Evolutionary conservation across 305 asterid species (phyloP).

Genomic region (Rubia peregrina): DNA sequence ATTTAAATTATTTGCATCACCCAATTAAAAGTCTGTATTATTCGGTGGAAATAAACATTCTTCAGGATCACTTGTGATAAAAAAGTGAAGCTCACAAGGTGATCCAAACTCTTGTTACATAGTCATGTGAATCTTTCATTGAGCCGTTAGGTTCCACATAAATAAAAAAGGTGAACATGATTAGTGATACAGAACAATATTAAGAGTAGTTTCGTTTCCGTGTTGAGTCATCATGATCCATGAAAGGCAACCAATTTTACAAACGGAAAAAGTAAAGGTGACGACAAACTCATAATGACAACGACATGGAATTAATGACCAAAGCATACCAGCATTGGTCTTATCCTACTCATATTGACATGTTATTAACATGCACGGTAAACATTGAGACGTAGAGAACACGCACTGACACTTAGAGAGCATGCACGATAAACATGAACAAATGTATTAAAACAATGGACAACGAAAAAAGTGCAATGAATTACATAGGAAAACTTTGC

Average conservation of each 20-base stretch:
- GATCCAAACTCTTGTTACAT: no score
- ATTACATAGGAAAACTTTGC: neutral
- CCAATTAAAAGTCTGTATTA: neutral
- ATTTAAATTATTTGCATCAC: neutral
- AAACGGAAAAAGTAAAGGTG: neutral
- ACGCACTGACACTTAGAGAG: neutral
- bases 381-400: slow-evolving; percentile 3
- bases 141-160: neutral
- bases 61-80: no score
- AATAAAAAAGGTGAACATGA: neutral
- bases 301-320: neutral
- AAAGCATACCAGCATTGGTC: neutral
- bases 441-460: neutral
- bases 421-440: neutral
- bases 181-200: neutral
- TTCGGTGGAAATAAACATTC: no score
- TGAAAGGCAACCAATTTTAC: neutral
- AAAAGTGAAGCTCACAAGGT: no score
- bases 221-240: neutral
- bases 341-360: neutral
- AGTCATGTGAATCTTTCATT: no score
- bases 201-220: neutral
- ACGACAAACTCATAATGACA: neutral
- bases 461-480: neutral
- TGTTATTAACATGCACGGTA: no score